Evolutionary conservation across 2,329 filamentous ascomycete genomes (phyloP).

Genomic region (Chalaropsis ovoidea): DNA sequence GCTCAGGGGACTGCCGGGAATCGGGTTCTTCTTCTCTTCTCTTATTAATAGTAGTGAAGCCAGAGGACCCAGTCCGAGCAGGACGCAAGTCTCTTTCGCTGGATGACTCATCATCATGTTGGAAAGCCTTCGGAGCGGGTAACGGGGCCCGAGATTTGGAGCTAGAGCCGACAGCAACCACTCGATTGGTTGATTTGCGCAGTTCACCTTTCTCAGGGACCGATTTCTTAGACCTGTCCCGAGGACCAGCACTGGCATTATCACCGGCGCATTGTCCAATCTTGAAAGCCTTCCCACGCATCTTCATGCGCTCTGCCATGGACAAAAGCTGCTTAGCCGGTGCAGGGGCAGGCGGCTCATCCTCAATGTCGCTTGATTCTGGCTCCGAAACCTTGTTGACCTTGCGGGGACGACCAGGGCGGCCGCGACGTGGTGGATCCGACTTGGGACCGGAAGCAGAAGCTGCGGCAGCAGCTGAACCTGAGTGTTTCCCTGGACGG

Average conservation of each 20-base stretch:
- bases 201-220: neutral
- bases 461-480: neutral
- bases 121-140: too few species aligned
- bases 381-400: neutral
- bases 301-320: slow-evolving; percentile 48
- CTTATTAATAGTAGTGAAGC: neutral
- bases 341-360: slow-evolving; percentile 9
- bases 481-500: neutral
- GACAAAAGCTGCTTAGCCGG: slow-evolving; percentile 38
- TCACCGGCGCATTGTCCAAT: slow-evolving; percentile 33
- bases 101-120: too few species aligned
- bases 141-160: too few species aligned
- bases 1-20: neutral
- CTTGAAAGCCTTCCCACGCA: slow-evolving; percentile 45
- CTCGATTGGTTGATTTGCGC: neutral
- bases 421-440: neutral
- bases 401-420: neutral
- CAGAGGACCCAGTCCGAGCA: neutral
- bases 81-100: neutral
- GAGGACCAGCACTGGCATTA: neutral
- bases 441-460: neutral
- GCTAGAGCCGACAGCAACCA: too few species aligned
- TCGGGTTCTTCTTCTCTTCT: neutral
- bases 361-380: slow-evolving; percentile 27
- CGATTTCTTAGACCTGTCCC: neutral